phyloP scores from a whole-genome alignment of 306 rosid species.

The Prunus persica region Prunus_persica_NCBIv2 NC_034011.1:26277501-26278000 shows the following conservation, averaged over 20 bases:
- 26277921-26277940: conserved; percentile 59
- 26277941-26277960: conserved; percentile 63
- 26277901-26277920: conserved; percentile 45
- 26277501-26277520: neutral
- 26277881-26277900: conserved; percentile 49
- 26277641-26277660: conserved; percentile 20
- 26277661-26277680: conserved; percentile 21
- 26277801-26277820: conserved; percentile 45
- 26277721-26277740: conserved; percentile 46
- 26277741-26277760: conserved; percentile 54
- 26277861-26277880: conserved; percentile 64
- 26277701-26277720: conserved; percentile 57
- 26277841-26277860: conserved; percentile 60
- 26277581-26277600: neutral
- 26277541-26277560: neutral
- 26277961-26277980: conserved; percentile 67
- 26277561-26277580: neutral
- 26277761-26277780: conserved; percentile 59
- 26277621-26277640: neutral
- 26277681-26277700: conserved; percentile 31
- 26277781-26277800: conserved; percentile 51
- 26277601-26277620: neutral
- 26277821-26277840: conserved; percentile 49
- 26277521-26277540: too few relatives aligned
- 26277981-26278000: conserved; percentile 46